These are phyloP conservation scores for Brassica juncea DNA, from an alignment of 345 rosid genomes.

Conservation along the genomic window DNA sequence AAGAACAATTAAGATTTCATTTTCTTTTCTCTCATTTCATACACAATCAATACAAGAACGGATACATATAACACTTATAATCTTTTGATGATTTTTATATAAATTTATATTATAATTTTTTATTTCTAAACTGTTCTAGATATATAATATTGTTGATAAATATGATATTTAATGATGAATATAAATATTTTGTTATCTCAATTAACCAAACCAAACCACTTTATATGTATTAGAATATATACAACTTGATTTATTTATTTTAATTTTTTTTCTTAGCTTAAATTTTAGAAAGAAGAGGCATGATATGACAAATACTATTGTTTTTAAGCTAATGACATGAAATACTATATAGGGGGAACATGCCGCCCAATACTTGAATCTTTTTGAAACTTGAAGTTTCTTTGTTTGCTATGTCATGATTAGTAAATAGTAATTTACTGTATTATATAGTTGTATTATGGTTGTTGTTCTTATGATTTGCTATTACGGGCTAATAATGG, in stretches of 20 bases:
- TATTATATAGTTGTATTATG: background rate
- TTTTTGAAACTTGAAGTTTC: constrained; percentile 26
- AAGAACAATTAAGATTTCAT: too few relatives aligned
- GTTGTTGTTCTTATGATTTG: constrained; percentile 13
- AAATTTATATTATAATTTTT: background rate
- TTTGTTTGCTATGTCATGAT: constrained; percentile 29
- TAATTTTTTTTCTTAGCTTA: background rate
- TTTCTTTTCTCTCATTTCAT: background rate
- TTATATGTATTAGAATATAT: background rate
- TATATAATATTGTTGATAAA: background rate
- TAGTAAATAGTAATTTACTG: background rate
- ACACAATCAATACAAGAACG: too few relatives aligned
- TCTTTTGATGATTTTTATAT: background rate
- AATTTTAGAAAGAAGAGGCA: background rate
- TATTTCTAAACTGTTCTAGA: background rate
- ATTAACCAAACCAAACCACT: background rate
- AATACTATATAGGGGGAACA: constrained; percentile 26
- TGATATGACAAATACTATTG: background rate
- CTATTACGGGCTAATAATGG: background rate
- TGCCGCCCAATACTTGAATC: constrained; percentile 33
- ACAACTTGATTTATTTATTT: constrained; percentile 1
- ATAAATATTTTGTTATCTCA: background rate
- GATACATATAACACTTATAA: too few relatives aligned
- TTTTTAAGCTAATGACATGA: constrained; percentile 12
- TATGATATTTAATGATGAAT: background rate